Evolutionary conservation across 116 monocot genomes (phyloP).

Genomic region (Posidonia oceanica): DNA sequence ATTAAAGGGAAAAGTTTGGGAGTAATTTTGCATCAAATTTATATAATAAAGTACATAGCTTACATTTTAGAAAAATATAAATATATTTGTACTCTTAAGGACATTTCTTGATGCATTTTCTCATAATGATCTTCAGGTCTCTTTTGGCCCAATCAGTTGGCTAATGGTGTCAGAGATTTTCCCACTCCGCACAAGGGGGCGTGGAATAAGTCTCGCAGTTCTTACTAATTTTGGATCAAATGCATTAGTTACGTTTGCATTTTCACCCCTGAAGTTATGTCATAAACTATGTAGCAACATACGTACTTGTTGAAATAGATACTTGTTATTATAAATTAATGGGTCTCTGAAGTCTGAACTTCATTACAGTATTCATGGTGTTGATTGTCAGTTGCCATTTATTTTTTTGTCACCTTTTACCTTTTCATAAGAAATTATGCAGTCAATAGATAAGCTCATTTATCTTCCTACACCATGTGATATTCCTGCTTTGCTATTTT

Average conservation of each 20-base stretch:
- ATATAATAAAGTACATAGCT: too few relatives aligned
- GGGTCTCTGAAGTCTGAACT: not conserved
- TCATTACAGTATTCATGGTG: too few relatives aligned
- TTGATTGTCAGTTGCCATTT: too few relatives aligned
- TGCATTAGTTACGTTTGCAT: slow-evolving; percentile 93
- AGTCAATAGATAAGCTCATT: too few relatives aligned
- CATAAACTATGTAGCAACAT: not conserved
- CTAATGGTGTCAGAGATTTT: slow-evolving; percentile 97
- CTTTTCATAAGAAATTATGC: too few relatives aligned
- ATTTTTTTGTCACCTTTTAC: too few relatives aligned
- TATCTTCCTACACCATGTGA: too few relatives aligned
- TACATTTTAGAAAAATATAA: too few relatives aligned
- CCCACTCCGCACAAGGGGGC: slow-evolving; percentile 80
- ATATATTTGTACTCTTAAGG: too few relatives aligned
- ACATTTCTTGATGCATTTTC: not conserved
- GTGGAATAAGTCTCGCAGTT: slow-evolving; percentile 91
- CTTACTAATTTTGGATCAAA: slow-evolving; percentile 87
- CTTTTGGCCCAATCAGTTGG: slow-evolving; percentile 99
- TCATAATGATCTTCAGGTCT: slow-evolving; percentile 43
- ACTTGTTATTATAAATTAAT: not conserved
- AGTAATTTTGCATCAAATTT: too few relatives aligned
- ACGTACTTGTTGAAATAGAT: not conserved
- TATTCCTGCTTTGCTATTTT: too few relatives aligned
- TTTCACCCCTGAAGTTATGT: slow-evolving; percentile 69
- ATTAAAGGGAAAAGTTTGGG: too few relatives aligned